Evolutionary conservation across 2,329 filamentous ascomycete genomes (phyloP), one percentile per base, ranked within the genome.

Genomic region (Westerdykella sp.): DNA sequence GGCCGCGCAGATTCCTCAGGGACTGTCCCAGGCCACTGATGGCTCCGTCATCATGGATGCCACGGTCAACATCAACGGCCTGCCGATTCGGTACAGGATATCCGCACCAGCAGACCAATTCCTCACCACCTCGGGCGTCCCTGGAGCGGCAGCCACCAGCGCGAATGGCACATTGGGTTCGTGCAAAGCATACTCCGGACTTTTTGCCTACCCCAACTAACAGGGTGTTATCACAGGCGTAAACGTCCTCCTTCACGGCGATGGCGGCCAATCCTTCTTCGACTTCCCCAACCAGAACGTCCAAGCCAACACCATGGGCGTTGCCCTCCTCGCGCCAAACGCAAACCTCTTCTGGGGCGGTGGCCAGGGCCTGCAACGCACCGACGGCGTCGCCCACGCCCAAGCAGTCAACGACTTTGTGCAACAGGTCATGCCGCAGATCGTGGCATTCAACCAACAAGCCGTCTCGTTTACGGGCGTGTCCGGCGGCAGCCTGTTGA

Each of bases 391-490:
- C 1, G 74, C 68, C 6, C 77, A 81, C 61, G 67, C 78, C 0
- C 73, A 76, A 47, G 76, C 76, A 22, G 76, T 80, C 35, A 72
- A 73, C 47, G 72, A 76, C 48, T 69, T 79, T 18, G 65, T 80
- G 41, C 63, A 69, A 35, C 57, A 66, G 3, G 70, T 73, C 21
- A 66, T 80, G 9, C 73, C 77, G 4, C 67, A 76, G 45, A 66
- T 77, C 36, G 70, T 80, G 6, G 72, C 76, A 2, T 79, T 80
- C 47, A 71, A 81, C 58, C 51, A 60, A 18, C 66, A 63, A 31
- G 69, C 75, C 34, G 73, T 80, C 39, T 76, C 74, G 55, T 80
- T 80, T 63, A 80, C 75, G 0, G 77, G 78, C 13, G 77, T 80
- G 0, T 74, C 70, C 4, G 78, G 78, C 18, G 78, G 78, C 14